phyloP scores from a whole-genome alignment of 805 yeast genomes.

The Cyberlindnera mrakii region DNA sequence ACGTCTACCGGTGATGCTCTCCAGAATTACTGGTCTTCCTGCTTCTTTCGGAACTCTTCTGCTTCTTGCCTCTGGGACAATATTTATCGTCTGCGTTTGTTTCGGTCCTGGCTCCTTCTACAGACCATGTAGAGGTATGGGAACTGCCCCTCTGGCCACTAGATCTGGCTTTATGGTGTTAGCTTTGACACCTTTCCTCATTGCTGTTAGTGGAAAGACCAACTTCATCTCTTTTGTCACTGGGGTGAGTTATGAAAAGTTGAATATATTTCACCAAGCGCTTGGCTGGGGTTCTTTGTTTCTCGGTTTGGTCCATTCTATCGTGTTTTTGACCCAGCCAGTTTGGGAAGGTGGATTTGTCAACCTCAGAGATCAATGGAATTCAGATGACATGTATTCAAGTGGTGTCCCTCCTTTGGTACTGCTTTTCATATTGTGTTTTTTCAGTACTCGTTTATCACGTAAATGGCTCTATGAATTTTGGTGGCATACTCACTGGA shows the following conservation, averaged over 20 bases:
- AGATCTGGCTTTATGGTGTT: conserved; percentile 46
- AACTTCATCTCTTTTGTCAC: conserved; percentile 43
- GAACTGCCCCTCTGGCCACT: conserved; percentile 53
- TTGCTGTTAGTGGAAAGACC: conserved; percentile 45
- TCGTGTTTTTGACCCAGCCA: conserved; percentile 43
- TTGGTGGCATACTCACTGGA: conserved; percentile 50
- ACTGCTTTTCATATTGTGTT: conserved; percentile 36
- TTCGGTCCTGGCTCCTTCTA: conserved; percentile 45
- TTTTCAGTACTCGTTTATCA: conserved; percentile 34
- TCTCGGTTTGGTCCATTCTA: conserved; percentile 41
- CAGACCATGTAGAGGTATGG: conserved; percentile 47
- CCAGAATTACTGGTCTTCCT: conserved; percentile 33
- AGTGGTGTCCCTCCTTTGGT: conserved; percentile 47
- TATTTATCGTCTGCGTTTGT: conserved; percentile 28
- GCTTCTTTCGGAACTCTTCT: conserved; percentile 31
- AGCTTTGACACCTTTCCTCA: conserved; percentile 45
- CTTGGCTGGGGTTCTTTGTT: conserved; percentile 36
- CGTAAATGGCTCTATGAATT: conserved; percentile 39
- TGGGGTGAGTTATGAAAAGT: conserved; percentile 50
- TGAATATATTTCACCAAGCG: conserved; percentile 43
- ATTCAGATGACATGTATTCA: conserved; percentile 19
- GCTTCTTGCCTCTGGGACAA: conserved; percentile 26
- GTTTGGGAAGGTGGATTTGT: conserved; percentile 43
- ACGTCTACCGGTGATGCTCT: conserved; percentile 25
- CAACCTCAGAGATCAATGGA: conserved; percentile 19